These are phyloP conservation scores for Trametes maxima DNA, from an alignment of 768 basidiomycete genomes.

Conservation along the genomic window DNA sequence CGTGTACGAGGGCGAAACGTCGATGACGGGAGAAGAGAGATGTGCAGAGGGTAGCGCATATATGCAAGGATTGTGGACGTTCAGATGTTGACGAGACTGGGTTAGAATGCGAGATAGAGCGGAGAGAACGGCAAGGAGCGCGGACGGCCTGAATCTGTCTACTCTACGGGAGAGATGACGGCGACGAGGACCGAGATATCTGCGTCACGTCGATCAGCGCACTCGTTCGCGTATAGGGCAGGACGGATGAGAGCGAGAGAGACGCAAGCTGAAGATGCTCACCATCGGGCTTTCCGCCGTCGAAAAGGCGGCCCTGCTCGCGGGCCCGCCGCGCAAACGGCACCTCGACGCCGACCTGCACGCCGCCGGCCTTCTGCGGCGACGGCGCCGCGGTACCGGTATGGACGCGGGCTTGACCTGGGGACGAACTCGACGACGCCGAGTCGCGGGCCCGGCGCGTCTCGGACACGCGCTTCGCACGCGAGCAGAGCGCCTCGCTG, in stretches of 20 bases:
- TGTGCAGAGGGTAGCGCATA: too few species aligned
- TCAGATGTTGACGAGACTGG: neutral
- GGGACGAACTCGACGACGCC: conserved; percentile 14
- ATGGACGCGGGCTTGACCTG: too few species aligned
- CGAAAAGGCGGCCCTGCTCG: conserved; percentile 70
- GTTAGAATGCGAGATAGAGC: neutral
- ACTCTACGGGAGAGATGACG: conserved; percentile 53
- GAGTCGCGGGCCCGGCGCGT: neutral
- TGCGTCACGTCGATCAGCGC: conserved; percentile 26
- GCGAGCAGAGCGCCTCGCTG: conserved; percentile 79
- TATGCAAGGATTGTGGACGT: too few species aligned
- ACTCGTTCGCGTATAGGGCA: neutral
- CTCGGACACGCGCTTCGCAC: conserved; percentile 59
- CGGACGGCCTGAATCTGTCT: neutral
- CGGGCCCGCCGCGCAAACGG: conserved; percentile 86
- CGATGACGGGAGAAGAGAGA: too few species aligned
- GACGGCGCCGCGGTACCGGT: too few species aligned
- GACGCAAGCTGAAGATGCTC: conserved; percentile 28
- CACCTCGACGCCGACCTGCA: conserved; percentile 48
- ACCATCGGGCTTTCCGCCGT: conserved; percentile 89
- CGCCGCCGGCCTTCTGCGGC: conserved; percentile 14
- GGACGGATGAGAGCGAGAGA: conserved; percentile 4
- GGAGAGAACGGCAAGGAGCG: neutral
- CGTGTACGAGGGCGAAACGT: too few species aligned
- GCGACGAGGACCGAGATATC: conserved; percentile 72